Percentiles rank a stretch among this genome's conserved stretches.
Conservation (phyloP, 2,329 filamentous ascomycete species). For the Scleromitrula shiraiana region DNA sequence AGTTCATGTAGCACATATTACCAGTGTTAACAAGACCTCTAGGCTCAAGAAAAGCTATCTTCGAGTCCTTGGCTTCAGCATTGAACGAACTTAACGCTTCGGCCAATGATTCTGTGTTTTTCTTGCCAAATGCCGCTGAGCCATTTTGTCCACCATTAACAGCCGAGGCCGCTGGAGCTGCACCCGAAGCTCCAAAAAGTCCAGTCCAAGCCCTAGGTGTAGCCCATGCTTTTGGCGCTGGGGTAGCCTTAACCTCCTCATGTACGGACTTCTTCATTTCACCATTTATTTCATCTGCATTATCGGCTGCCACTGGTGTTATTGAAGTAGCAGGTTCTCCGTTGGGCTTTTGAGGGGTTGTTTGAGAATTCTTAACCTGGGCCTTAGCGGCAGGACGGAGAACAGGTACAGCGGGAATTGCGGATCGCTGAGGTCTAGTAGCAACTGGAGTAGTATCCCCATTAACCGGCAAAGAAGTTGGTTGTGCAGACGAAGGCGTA, state of each 20-base stretch:
- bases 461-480: constrained; percentile 11
- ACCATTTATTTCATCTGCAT: background rate
- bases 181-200: constrained; percentile 41
- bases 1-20: constrained; percentile 99
- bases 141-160: constrained; percentile 29
- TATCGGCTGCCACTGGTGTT: background rate
- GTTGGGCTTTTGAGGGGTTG: constrained; percentile 13
- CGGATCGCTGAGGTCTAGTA: constrained; percentile 29
- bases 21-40: constrained; percentile 92
- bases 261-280: constrained; percentile 3
- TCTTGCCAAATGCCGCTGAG: constrained; percentile 30
- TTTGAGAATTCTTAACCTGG: constrained; percentile 31
- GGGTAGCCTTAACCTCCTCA: constrained; percentile 30
- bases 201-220: constrained; percentile 63
- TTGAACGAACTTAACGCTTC: constrained; percentile 71
- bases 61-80: constrained; percentile 46
- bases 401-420: constrained; percentile 37
- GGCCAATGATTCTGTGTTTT: constrained; percentile 56
- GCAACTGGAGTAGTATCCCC: constrained; percentile 23
- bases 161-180: constrained; percentile 34
- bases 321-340: constrained; percentile 13
- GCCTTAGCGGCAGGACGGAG: constrained; percentile 35
- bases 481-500: constrained; percentile 43
- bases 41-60: constrained; percentile 79
- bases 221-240: constrained; percentile 32